Evolutionary conservation across 1,284 basidiomycete genomes (phyloP).

Genomic region (Irpex sp.): DNA sequence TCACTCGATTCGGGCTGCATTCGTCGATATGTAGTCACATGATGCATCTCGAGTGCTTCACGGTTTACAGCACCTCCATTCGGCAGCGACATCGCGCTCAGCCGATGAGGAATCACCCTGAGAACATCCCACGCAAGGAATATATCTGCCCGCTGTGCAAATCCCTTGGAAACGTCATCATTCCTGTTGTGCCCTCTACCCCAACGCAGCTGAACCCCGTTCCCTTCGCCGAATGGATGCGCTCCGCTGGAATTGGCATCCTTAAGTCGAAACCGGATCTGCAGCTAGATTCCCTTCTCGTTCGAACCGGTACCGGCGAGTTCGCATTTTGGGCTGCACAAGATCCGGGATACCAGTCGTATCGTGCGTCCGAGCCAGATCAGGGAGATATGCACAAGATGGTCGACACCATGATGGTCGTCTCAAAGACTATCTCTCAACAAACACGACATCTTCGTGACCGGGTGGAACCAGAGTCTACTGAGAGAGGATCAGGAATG

Average conservation of each 20-base stretch:
- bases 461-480: slow-evolving; percentile 65
- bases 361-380: slow-evolving; percentile 47
- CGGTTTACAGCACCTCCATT: slow-evolving; percentile 85
- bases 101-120: slow-evolving; percentile 92
- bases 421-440: slow-evolving; percentile 66
- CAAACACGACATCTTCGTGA: slow-evolving; percentile 76
- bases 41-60: slow-evolving; percentile 97
- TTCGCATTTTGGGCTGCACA: slow-evolving; percentile 84
- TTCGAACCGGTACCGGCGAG: slow-evolving; percentile 75
- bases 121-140: slow-evolving; percentile 89
- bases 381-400: slow-evolving; percentile 65
- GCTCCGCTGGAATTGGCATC: slow-evolving; percentile 75
- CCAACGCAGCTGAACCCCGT: slow-evolving; percentile 46
- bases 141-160: slow-evolving; percentile 99
- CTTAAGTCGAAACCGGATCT: slow-evolving; percentile 76
- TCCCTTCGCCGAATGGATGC: slow-evolving; percentile 79
- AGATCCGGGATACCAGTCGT: slow-evolving; percentile 61
- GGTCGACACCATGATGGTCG: slow-evolving; percentile 73
- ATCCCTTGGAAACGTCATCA: slow-evolving; percentile 90
- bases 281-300: slow-evolving; percentile 64
- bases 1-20: slow-evolving; percentile 83
- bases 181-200: slow-evolving; percentile 67
- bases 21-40: slow-evolving; percentile 93
- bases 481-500: slow-evolving; percentile 73
- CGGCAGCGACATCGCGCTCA: slow-evolving; percentile 88